Percentiles rank a stretch among this genome's conserved stretches.
Evolutionary conservation across 225 moss, liverwort and hornwort genomes (phyloP).

Genomic region (Straminergon stramineum): DNA sequence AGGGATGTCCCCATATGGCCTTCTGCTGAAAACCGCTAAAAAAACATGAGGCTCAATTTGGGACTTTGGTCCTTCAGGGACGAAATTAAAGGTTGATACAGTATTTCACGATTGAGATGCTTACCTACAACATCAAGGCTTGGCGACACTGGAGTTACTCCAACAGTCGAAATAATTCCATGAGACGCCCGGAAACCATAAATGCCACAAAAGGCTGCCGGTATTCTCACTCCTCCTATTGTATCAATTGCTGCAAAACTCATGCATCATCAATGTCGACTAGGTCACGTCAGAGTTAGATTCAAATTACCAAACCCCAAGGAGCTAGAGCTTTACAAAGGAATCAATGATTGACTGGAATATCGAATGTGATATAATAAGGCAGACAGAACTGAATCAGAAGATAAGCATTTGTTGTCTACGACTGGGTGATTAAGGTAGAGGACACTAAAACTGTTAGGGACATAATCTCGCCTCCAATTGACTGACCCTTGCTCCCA

Average conservation of each 20-base stretch:
- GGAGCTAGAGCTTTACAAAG: background rate
- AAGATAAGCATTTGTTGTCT: background rate
- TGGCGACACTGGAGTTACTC: conserved; percentile 28
- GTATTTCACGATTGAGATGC: background rate
- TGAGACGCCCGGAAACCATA: conserved; percentile 38
- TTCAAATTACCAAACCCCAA: background rate
- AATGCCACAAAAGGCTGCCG: conserved; percentile 43
- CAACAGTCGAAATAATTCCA: conserved; percentile 28
- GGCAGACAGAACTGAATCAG: background rate
- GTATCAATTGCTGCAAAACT: conserved; percentile 27
- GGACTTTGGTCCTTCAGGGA: background rate
- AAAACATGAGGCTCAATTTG: background rate
- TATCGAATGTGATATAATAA: background rate
- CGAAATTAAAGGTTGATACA: background rate
- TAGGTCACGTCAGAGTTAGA: background rate
- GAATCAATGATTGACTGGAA: background rate
- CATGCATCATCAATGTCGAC: background rate
- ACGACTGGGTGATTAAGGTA: too few species aligned
- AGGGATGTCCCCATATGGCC: background rate
- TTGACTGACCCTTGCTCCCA: background rate
- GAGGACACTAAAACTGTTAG: background rate
- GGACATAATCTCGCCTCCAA: background rate
- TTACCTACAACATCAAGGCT: conserved; percentile 39
- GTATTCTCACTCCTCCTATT: conserved; percentile 42
- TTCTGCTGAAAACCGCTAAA: background rate